Conservation (phyloP, 139 green algal species). For the Deuterostichococcus epilithicus region DNA sequence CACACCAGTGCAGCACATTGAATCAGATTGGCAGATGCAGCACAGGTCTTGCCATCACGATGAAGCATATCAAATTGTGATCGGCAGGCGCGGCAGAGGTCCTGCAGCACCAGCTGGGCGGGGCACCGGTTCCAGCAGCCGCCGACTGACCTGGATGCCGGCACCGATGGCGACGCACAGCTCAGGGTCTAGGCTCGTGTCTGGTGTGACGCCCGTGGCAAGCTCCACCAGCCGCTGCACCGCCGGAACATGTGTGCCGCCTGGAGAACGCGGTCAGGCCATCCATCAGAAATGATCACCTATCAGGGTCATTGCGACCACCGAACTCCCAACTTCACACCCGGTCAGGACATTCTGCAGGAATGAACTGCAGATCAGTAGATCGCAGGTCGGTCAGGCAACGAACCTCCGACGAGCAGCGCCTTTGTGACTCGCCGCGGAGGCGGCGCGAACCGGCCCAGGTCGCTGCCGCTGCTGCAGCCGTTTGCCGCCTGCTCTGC, state of each 20-base stretch:
- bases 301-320: too few species aligned
- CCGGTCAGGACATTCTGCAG: too few species aligned
- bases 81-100: too few species aligned
- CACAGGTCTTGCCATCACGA: neutral
- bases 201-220: constrained; percentile 43
- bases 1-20: constrained; percentile 13
- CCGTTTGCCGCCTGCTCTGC: neutral
- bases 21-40: constrained; percentile 17
- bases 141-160: constrained; percentile 36
- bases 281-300: too few species aligned
- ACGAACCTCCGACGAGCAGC: constrained; percentile 64
- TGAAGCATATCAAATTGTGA: neutral
- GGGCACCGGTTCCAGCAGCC: too few species aligned
- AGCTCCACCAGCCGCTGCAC: constrained; percentile 45
- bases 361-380: too few species aligned
- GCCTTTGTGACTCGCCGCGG: constrained; percentile 57
- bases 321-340: too few species aligned
- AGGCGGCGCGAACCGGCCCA: constrained; percentile 39
- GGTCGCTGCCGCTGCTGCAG: constrained; percentile 10
- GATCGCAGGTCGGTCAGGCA: too few species aligned
- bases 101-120: too few species aligned
- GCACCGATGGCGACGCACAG: constrained; percentile 39
- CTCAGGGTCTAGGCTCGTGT: constrained; percentile 29
- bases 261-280: too few species aligned
- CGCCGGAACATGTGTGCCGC: constrained; percentile 49